These are phyloP conservation scores for Fusarium decemcellulare DNA, from an alignment of 2,329 filamentous ascomycete species.

Conservation along the genomic window DNA sequence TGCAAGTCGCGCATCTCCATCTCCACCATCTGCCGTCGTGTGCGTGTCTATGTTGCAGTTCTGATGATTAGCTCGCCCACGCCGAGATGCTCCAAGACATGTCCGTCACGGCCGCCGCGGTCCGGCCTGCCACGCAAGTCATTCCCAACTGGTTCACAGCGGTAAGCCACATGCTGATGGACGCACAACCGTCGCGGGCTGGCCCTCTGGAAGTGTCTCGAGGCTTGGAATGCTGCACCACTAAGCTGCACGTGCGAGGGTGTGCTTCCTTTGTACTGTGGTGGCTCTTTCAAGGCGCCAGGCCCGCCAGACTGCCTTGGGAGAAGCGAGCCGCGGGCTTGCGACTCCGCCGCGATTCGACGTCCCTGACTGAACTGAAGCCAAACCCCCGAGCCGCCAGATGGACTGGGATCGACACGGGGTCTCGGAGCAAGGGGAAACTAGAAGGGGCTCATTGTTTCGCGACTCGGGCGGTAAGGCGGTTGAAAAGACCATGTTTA, in stretches of 20 bases:
- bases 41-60: conserved; percentile 26
- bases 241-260: conserved; percentile 44
- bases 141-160: conserved; percentile 36
- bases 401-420: conserved; percentile 28
- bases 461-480: conserved; percentile 36
- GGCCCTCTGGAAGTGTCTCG: conserved; percentile 38
- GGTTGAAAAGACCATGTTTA: conserved; percentile 29
- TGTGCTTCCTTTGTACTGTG: conserved; percentile 32
- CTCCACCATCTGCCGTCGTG: conserved; percentile 37
- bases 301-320: no score
- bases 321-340: conserved; percentile 21
- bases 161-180: conserved; percentile 44
- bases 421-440: conserved; percentile 25
- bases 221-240: conserved; percentile 43
- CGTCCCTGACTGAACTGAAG: not conserved
- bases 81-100: conserved; percentile 22
- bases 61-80: conserved; percentile 27
- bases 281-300: not conserved
- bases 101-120: conserved; percentile 19
- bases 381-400: conserved; percentile 8
- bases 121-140: conserved; percentile 34
- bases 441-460: conserved; percentile 27
- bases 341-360: conserved; percentile 25
- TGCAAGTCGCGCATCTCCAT: conserved; percentile 37
- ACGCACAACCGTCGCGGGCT: conserved; percentile 33